These are phyloP conservation scores for Rhodamnia rubescens DNA, from an alignment of 345 rosid species.

Conservation along the genomic window DNA sequence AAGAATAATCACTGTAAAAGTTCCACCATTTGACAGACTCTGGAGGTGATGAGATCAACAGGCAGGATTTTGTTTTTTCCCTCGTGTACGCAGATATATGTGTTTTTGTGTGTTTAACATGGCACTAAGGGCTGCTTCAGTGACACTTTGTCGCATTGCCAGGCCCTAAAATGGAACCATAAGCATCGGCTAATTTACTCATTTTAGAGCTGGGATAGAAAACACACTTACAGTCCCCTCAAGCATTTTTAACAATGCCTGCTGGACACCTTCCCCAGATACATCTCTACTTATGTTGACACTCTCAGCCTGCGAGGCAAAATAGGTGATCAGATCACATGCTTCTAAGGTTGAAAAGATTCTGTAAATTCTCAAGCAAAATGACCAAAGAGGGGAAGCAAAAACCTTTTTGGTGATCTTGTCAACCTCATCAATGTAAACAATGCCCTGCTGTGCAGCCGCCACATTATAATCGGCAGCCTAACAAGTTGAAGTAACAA, in stretches of 20 bases:
- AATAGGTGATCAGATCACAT: not conserved
- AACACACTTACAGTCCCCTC: slow-evolving; percentile 87
- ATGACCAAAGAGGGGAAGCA: not conserved
- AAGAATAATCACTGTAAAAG: not conserved
- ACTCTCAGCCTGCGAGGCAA: slow-evolving; percentile 73
- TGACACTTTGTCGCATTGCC: not conserved
- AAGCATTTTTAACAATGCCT: slow-evolving; percentile 91
- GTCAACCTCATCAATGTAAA: slow-evolving; percentile 97
- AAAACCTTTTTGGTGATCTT: slow-evolving; percentile 93
- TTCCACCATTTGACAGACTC: not conserved
- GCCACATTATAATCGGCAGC: slow-evolving; percentile 93
- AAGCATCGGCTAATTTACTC: not conserved
- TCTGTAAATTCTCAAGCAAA: not conserved
- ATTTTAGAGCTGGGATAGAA: not conserved
- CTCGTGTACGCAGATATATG: not conserved
- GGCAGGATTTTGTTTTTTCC: not conserved
- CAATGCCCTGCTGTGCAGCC: slow-evolving; percentile 99
- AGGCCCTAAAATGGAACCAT: not conserved
- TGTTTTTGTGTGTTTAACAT: not conserved
- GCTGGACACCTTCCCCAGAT: slow-evolving; percentile 99
- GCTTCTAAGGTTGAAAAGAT: not conserved
- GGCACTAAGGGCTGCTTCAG: not conserved
- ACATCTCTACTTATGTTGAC: slow-evolving; percentile 98
- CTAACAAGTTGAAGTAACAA: slow-evolving; percentile 21
- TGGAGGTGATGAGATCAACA: not conserved